Percentiles rank a stretch among this genome's conserved stretches.
phyloP scores from a whole-genome alignment of 1,139 yeast genomes.

The Hemisphaericaspora subhashii region DNA sequence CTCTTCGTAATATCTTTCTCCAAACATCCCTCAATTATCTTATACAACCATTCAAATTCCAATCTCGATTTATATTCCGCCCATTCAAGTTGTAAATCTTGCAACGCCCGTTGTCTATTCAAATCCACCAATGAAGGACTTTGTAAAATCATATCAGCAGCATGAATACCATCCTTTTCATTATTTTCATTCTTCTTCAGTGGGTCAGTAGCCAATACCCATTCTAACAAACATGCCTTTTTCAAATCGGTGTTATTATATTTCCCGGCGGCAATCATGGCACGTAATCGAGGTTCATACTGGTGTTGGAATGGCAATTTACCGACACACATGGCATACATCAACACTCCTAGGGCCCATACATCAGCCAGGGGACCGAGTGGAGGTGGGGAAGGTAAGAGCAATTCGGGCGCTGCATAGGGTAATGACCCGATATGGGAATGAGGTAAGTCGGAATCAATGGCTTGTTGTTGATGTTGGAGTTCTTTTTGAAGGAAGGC shows the following conservation, averaged over 20 bases:
- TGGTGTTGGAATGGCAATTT: constrained; percentile 80
- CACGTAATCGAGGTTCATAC: constrained; percentile 74
- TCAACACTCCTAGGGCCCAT: constrained; percentile 86
- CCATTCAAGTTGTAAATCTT: constrained; percentile 24
- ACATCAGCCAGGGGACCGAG: constrained; percentile 76
- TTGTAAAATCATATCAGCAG: constrained; percentile 16
- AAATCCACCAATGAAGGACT: constrained; percentile 24
- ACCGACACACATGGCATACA: constrained; percentile 73
- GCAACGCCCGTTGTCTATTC: constrained; percentile 19
- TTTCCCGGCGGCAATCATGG: constrained; percentile 69
- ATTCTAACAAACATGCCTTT: constrained; percentile 30
- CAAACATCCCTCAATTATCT: constrained; percentile 57
- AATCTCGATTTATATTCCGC: constrained; percentile 15
- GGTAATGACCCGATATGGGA: constrained; percentile 86
- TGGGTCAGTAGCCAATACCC: constrained; percentile 20
- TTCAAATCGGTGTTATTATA: constrained; percentile 49
- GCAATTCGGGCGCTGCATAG: constrained; percentile 85
- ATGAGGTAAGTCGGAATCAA: constrained; percentile 51
- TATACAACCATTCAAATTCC: constrained; percentile 34
- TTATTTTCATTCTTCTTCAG: constrained; percentile 1
- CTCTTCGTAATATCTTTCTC: constrained; percentile 51
- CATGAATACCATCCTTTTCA: constrained; percentile 7
- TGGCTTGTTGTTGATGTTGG: constrained; percentile 13
- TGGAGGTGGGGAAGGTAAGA: constrained; percentile 65
- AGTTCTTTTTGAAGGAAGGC: constrained; percentile 5